These are phyloP conservation scores for Cyclotella sp. DNA, from an alignment of 108 stramenopile species.

Conservation along the genomic window DNA sequence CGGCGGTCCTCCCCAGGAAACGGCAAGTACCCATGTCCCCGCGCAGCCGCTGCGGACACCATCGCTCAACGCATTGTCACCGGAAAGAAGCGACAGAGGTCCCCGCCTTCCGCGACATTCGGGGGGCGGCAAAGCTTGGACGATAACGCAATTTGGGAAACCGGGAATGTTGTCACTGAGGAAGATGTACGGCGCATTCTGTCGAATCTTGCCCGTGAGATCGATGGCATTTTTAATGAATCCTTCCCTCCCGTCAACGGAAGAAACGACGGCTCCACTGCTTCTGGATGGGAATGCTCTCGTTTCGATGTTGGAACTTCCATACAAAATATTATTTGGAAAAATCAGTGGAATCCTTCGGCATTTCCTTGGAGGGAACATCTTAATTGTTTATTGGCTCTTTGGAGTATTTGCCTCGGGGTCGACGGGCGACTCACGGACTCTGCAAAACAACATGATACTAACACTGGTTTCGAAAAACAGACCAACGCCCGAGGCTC, in stretches of 20 bases:
- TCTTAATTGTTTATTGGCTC: conserved; percentile 1
- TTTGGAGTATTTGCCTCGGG: conserved; percentile 8
- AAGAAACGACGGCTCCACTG: background rate
- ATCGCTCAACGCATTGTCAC: background rate
- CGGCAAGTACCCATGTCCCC: background rate
- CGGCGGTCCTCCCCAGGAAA: no score
- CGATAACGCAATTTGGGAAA: background rate
- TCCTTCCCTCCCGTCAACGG: background rate
- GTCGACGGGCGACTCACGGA: conserved; percentile 5
- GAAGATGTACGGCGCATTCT: background rate
- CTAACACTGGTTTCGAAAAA: background rate
- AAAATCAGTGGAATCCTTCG: background rate
- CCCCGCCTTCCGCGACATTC: background rate
- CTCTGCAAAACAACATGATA: background rate
- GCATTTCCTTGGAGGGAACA: background rate
- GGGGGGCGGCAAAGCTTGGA: background rate
- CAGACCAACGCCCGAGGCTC: no score
- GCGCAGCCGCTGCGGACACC: background rate
- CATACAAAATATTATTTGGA: background rate
- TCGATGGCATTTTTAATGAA: conserved; percentile 11
- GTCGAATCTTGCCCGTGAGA: background rate
- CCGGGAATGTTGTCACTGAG: no score
- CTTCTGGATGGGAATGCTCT: conserved; percentile 1
- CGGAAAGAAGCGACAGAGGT: conserved; percentile 3
- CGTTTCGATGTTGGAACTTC: conserved; percentile 12